These are phyloP conservation scores for Penicillium alfredii DNA, from an alignment of 495 filamentous ascomycete genomes.

Conservation along the genomic window DNA sequence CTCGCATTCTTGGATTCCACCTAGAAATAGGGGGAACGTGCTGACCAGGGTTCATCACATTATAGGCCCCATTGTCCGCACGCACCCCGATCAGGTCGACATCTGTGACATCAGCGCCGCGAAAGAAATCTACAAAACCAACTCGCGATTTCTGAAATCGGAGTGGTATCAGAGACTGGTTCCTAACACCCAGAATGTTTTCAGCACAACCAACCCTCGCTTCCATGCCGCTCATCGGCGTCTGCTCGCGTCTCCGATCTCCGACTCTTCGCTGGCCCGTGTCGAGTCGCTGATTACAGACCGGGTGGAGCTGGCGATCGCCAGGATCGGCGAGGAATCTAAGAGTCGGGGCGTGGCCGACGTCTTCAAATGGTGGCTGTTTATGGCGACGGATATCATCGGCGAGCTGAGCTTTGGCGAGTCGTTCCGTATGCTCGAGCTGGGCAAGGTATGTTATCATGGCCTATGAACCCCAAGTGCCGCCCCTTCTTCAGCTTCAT, in stretches of 20 bases:
- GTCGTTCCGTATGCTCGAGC: conserved; percentile 49
- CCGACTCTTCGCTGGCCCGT: conserved; percentile 25
- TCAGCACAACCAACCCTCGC: conserved; percentile 26
- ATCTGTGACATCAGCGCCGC: conserved; percentile 30
- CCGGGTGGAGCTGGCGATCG: conserved; percentile 26
- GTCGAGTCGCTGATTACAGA: conserved; percentile 26
- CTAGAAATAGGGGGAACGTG: background rate
- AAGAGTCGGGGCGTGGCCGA: conserved; percentile 30
- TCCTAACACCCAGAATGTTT: conserved; percentile 18
- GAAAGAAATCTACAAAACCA: conserved; percentile 36
- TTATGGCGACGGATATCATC: conserved; percentile 53
- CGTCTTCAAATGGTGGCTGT: conserved; percentile 52
- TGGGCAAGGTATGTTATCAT: conserved; percentile 30
- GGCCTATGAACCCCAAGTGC: background rate
- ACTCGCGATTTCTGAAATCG: conserved; percentile 23
- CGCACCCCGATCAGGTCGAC: conserved; percentile 31
- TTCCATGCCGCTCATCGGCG: conserved; percentile 28
- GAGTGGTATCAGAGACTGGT: conserved; percentile 18
- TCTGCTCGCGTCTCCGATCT: conserved; percentile 34
- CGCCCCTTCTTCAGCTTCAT: too few relatives aligned
- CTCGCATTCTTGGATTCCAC: background rate
- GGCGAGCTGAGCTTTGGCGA: conserved; percentile 53
- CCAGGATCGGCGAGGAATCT: conserved; percentile 30
- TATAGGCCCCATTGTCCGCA: conserved; percentile 40
- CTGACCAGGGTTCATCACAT: background rate